These are phyloP conservation scores for Candida ortonii DNA, from an alignment of 805 yeast species.

Conservation along the genomic window DNA sequence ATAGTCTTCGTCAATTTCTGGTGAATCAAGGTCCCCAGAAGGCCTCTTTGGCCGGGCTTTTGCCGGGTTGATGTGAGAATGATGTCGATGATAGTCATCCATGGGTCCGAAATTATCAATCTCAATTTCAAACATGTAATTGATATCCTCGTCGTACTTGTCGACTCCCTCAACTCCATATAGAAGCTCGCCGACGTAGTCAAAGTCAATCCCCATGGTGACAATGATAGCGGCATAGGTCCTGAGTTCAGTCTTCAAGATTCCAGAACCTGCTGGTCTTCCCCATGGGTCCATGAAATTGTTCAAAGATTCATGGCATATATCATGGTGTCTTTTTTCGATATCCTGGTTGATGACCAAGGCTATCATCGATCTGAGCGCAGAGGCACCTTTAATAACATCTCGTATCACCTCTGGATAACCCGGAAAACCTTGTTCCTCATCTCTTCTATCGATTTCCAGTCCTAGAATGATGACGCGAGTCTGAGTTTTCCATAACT, in stretches of 20 bases:
- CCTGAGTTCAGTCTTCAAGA: constrained; percentile 55
- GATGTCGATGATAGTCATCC: constrained; percentile 20
- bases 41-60: no score
- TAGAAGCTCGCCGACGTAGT: constrained; percentile 53
- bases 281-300: constrained; percentile 68
- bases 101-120: constrained; percentile 28
- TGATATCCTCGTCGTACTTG: constrained; percentile 58
- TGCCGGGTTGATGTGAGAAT: no score
- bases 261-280: constrained; percentile 57
- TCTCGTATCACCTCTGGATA: constrained; percentile 47
- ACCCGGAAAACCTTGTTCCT: constrained; percentile 37
- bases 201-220: constrained; percentile 44
- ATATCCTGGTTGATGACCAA: constrained; percentile 53
- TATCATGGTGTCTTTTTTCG: constrained; percentile 47
- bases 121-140: constrained; percentile 35
- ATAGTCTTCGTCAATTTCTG: constrained; percentile 23
- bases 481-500: constrained; percentile 67
- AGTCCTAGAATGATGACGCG: constrained; percentile 56
- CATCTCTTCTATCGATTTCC: constrained; percentile 54
- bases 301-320: constrained; percentile 54
- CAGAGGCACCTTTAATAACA: constrained; percentile 59
- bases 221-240: constrained; percentile 55
- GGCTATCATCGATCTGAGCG: constrained; percentile 60
- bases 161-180: constrained; percentile 60
- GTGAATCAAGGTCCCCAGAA: no score